These are phyloP conservation scores for Acer negundo DNA, from an alignment of 345 rosid species.

Conservation along the genomic window DNA sequence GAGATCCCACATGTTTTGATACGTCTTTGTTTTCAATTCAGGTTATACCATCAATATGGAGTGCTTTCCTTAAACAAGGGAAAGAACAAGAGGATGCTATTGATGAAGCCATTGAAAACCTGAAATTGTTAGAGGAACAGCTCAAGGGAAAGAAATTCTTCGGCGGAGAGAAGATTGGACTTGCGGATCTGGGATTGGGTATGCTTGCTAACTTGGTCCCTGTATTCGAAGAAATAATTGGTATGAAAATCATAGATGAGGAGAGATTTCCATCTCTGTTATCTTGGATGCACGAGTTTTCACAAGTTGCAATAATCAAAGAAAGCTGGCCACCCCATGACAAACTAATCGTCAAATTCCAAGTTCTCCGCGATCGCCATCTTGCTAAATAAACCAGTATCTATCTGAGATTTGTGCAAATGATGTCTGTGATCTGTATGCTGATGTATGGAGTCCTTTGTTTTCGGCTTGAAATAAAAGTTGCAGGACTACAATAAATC, in stretches of 20 bases:
- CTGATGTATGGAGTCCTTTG: too few relatives aligned
- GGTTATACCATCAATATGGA: constrained; percentile 28
- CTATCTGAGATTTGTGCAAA: too few relatives aligned
- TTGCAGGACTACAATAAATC: too few relatives aligned
- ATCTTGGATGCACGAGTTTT: constrained; percentile 35
- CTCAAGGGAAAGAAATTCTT: constrained; percentile 43
- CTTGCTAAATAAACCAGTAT: too few relatives aligned
- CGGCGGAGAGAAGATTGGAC: constrained; percentile 43
- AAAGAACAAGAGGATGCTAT: constrained; percentile 16
- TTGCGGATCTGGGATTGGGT: constrained; percentile 42
- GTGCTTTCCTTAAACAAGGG: not conserved
- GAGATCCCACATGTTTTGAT: too few relatives aligned
- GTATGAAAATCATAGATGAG: constrained; percentile 24
- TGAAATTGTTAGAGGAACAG: constrained; percentile 36
- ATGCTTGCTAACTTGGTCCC: constrained; percentile 32
- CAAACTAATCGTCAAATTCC: constrained; percentile 31
- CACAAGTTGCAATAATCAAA: constrained; percentile 25
- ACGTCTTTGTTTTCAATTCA: constrained; percentile 1
- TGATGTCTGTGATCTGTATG: too few relatives aligned
- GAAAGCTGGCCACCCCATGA: constrained; percentile 41
- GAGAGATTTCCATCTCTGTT: constrained; percentile 28
- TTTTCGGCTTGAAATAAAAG: too few relatives aligned
- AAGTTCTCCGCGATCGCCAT: constrained; percentile 12
- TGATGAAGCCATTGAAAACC: constrained; percentile 15
- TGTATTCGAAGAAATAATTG: constrained; percentile 30